Evolutionary conservation across 257 asterid species (phyloP).

Genomic region (Nicotiana obtusifolia): DNA sequence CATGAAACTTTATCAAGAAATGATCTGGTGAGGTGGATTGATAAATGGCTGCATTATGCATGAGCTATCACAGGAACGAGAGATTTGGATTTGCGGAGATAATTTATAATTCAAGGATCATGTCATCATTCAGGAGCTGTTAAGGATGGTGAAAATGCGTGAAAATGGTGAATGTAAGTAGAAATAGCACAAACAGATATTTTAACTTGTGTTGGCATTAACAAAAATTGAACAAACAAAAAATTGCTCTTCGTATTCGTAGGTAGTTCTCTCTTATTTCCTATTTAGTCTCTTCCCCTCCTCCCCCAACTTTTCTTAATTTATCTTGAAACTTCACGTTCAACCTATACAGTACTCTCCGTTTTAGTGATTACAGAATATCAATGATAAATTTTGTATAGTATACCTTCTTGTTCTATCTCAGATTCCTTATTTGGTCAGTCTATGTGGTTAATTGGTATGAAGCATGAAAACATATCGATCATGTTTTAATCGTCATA

Average conservation of each 20-base stretch:
- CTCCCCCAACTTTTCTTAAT: neutral
- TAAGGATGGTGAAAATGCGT: neutral
- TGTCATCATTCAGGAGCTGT: neutral
- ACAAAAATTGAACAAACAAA: neutral
- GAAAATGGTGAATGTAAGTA: slow-evolving; percentile 1
- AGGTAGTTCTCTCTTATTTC: neutral
- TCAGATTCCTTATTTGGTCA: neutral
- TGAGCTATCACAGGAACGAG: neutral
- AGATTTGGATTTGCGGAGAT: neutral
- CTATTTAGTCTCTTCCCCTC: neutral
- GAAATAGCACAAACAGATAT: neutral
- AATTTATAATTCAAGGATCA: neutral
- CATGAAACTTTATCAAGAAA: neutral
- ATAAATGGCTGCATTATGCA: slow-evolving; percentile 3
- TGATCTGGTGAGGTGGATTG: neutral
- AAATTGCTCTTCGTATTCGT: neutral
- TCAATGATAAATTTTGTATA: neutral
- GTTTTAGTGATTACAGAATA: neutral
- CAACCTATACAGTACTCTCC: neutral
- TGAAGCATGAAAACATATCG: too few species aligned
- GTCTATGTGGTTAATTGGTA: neutral
- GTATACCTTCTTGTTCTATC: neutral
- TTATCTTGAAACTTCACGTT: neutral
- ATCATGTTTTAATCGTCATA: too few species aligned
- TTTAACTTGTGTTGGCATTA: neutral